Conservation (phyloP, 495 filamentous ascomycete genomes). For the Oidiodendron maius region DNA sequence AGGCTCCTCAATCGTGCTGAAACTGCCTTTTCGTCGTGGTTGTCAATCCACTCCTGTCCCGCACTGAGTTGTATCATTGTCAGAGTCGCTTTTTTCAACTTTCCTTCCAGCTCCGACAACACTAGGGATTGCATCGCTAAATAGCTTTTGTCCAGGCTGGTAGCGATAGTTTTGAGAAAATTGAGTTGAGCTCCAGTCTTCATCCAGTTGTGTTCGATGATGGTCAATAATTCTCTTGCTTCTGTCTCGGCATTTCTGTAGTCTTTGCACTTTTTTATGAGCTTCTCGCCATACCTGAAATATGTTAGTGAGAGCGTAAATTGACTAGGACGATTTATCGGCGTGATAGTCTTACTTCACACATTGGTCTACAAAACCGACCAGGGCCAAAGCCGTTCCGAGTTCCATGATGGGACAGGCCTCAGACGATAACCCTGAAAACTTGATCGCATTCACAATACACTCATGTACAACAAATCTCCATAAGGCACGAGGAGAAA, state of each 20-base stretch:
- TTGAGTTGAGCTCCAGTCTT: conserved; percentile 17
- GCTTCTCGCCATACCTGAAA: conserved; percentile 26
- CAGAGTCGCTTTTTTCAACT: conserved; percentile 19
- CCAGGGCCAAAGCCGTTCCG: background rate
- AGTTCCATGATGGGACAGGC: background rate
- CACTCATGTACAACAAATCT: too few relatives aligned
- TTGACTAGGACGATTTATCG: background rate
- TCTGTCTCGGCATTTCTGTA: conserved; percentile 23
- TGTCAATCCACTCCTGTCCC: too few relatives aligned
- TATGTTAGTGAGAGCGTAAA: background rate
- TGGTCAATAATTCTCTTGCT: conserved; percentile 5
- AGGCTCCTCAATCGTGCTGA: background rate
- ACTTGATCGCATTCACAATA: too few relatives aligned
- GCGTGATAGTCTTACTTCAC: background rate
- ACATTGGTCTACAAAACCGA: conserved; percentile 14
- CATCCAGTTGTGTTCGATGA: conserved; percentile 10
- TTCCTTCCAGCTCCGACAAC: conserved; percentile 20
- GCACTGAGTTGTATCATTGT: conserved; percentile 16
- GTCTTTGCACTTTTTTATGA: conserved; percentile 23
- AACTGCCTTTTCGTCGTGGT: conserved; percentile 1
- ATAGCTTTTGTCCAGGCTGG: conserved; percentile 24
- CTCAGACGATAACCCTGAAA: too few relatives aligned
- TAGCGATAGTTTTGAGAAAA: conserved; percentile 22
- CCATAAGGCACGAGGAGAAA: too few relatives aligned
- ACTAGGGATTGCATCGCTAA: conserved; percentile 24